Conservation (phyloP, 1,284 basidiomycete species). For the Ganoderma sinense region DNA sequence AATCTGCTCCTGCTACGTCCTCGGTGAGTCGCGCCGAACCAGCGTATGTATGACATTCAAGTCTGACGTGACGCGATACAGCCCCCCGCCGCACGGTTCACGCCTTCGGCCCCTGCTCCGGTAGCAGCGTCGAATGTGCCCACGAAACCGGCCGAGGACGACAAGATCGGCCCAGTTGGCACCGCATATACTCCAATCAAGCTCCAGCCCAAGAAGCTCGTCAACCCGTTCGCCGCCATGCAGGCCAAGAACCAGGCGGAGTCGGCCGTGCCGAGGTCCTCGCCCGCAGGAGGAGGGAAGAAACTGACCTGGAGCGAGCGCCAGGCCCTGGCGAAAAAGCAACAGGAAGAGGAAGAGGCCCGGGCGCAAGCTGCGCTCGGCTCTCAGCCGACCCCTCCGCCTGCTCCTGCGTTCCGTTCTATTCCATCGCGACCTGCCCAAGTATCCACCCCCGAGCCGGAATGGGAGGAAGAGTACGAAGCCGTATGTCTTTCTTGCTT, state of each 20-base stretch:
- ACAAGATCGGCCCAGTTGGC: conserved; percentile 84
- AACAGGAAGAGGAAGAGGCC: conserved; percentile 82
- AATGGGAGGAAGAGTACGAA: conserved; percentile 44
- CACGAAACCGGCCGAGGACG: conserved; percentile 77
- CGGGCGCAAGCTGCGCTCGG: conserved; percentile 64
- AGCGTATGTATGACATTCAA: background rate
- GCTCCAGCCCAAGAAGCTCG: conserved; percentile 87
- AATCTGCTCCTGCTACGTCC: conserved; percentile 30
- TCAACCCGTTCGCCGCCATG: conserved; percentile 79
- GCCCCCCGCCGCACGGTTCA: conserved; percentile 31
- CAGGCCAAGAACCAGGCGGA: conserved; percentile 53
- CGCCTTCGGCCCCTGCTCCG: conserved; percentile 48
- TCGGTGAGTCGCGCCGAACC: conserved; percentile 11
- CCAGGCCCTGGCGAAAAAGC: conserved; percentile 87
- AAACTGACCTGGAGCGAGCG: conserved; percentile 93
- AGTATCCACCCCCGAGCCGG: conserved; percentile 30
- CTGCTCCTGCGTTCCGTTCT: conserved; percentile 31
- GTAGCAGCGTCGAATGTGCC: conserved; percentile 56
- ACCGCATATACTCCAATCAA: conserved; percentile 90
- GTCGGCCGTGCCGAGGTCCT: conserved; percentile 35
- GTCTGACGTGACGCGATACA: conserved; percentile 9
- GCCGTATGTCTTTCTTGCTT: conserved; percentile 36
- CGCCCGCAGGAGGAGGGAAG: conserved; percentile 48
- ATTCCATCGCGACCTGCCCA: conserved; percentile 32
- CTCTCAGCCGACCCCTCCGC: conserved; percentile 36